Percentiles rank a stretch among this genome's conserved stretches.
Conservation (phyloP, 2,329 filamentous ascomycete species). For the Dothiorella sarmentorum region DNA sequence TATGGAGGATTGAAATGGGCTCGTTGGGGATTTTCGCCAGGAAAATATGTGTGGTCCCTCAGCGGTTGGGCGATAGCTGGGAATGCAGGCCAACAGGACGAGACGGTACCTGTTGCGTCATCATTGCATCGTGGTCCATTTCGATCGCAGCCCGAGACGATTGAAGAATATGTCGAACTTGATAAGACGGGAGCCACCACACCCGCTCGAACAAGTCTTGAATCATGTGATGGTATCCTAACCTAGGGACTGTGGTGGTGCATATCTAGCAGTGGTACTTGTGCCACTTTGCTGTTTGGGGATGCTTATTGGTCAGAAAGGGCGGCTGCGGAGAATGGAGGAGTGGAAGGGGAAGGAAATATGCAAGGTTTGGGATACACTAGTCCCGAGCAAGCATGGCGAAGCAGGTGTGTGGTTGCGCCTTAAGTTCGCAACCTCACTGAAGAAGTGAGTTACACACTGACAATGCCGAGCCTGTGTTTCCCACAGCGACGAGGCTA, state of each 20-base stretch:
- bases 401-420: neutral
- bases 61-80: neutral
- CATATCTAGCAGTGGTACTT: neutral
- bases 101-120: neutral
- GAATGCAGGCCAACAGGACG: neutral
- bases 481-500: too few relatives aligned
- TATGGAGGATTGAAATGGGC: neutral
- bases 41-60: neutral
- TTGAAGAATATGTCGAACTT: neutral
- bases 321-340: conserved; percentile 6
- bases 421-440: neutral
- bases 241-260: neutral
- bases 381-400: neutral
- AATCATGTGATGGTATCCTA: neutral
- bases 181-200: neutral
- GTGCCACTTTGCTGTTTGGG: neutral
- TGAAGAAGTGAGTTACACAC: too few relatives aligned
- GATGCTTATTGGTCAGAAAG: neutral
- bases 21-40: neutral
- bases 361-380: neutral
- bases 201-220: neutral
- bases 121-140: neutral
- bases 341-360: neutral
- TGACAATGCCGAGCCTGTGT: too few relatives aligned
- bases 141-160: neutral